Evolutionary conservation across 116 monocot genomes (phyloP).

Genomic region (Cymodocea nodosa): DNA sequence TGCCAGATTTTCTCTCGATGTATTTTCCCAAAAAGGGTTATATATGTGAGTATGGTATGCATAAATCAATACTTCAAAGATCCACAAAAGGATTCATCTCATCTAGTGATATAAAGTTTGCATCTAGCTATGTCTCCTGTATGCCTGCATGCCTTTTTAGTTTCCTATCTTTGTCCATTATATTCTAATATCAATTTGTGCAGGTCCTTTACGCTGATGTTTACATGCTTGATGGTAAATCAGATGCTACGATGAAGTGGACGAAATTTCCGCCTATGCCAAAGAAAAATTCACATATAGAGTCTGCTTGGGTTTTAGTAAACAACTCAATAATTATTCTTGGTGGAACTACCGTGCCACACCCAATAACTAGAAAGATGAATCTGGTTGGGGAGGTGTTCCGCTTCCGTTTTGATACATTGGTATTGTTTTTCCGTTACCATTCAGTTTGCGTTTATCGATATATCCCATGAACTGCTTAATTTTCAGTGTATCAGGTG

Average conservation of each 20-base stretch:
- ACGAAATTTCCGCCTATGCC: slow-evolving; percentile 83
- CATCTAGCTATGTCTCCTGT: too few species aligned
- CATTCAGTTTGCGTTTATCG: not conserved
- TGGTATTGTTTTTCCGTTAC: slow-evolving; percentile 34
- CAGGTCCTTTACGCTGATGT: slow-evolving; percentile 82
- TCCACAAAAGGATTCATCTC: too few species aligned
- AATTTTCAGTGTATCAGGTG: too few species aligned
- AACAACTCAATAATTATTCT: slow-evolving; percentile 85
- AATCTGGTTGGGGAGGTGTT: slow-evolving; percentile 89
- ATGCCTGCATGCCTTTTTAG: too few species aligned
- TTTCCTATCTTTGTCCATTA: too few species aligned
- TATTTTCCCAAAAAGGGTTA: too few species aligned
- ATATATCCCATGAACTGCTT: too few species aligned
- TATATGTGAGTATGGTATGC: too few species aligned
- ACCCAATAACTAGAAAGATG: slow-evolving; percentile 92
- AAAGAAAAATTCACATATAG: slow-evolving; percentile 96
- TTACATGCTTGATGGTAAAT: slow-evolving; percentile 69
- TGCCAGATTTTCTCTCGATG: too few species aligned
- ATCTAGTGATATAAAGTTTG: too few species aligned
- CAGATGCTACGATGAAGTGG: slow-evolving; percentile 37
- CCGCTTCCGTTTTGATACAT: slow-evolving; percentile 55
- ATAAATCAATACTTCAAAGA: too few species aligned
- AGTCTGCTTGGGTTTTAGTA: slow-evolving; percentile 82
- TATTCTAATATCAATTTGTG: slow-evolving; percentile 2
- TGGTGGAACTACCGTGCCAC: slow-evolving; percentile 87